These are phyloP conservation scores for Populus pruinosa DNA, from an alignment of 345 rosid genomes.

Conservation along the genomic window DNA sequence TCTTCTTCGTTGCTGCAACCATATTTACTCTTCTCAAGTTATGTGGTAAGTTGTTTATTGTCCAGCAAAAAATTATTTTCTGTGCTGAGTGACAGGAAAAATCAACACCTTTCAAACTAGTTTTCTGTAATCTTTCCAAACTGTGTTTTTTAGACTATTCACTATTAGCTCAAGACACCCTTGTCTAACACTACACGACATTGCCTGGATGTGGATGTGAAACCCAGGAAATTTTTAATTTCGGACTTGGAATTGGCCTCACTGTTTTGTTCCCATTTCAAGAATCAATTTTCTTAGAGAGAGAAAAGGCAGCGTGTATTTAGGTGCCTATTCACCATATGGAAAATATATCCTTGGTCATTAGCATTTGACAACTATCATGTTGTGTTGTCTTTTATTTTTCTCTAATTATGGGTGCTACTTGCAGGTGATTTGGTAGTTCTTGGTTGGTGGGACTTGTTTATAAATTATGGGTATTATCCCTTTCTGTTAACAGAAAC, in stretches of 20 bases:
- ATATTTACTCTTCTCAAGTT: conserved; percentile 82
- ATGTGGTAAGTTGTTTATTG: conserved; percentile 54
- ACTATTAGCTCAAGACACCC: too few species aligned
- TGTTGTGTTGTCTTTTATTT: not conserved
- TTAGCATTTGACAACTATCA: not conserved
- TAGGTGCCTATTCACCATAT: too few species aligned
- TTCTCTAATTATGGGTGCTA: conserved; percentile 3
- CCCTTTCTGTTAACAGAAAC: conserved; percentile 7
- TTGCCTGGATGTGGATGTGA: too few species aligned
- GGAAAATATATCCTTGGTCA: too few species aligned
- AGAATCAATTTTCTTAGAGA: too few species aligned
- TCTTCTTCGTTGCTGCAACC: conserved; percentile 87
- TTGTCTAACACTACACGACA: too few species aligned
- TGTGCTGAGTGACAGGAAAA: not conserved
- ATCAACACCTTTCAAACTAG: not conserved
- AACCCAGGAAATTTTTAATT: too few species aligned
- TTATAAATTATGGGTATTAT: conserved; percentile 75
- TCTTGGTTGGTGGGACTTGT: conserved; percentile 95
- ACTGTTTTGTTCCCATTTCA: too few species aligned
- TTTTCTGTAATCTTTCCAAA: not conserved
- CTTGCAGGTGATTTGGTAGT: conserved; percentile 75
- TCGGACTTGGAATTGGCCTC: too few species aligned
- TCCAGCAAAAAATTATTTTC: not conserved
- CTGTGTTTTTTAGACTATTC: too few species aligned
- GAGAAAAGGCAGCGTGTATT: too few species aligned